A percentile compares a stretch with the other conserved stretches of the same genome.
These are phyloP conservation scores for Diaporthe helianthi DNA, from an alignment of 2,329 filamentous ascomycete species.

Conservation along the genomic window DNA sequence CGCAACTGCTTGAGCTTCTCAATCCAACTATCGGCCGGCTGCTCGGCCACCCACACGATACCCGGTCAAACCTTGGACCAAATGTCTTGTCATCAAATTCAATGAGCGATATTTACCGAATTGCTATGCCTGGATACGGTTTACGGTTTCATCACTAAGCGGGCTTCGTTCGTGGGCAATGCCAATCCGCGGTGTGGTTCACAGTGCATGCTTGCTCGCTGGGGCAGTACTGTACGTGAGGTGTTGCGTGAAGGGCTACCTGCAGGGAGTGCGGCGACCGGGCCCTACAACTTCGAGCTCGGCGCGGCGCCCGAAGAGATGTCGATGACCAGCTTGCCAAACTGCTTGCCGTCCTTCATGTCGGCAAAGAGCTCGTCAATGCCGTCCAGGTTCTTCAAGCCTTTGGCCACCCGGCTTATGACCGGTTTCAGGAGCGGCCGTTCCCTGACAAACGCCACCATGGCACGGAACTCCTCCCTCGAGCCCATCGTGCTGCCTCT, in stretches of 20 bases:
- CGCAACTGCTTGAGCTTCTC: constrained; percentile 34
- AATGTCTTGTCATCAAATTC: constrained; percentile 20
- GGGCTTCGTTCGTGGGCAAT: no score
- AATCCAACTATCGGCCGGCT: background rate
- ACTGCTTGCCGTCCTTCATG: constrained; percentile 85
- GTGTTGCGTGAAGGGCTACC: background rate
- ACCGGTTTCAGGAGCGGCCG: constrained; percentile 75
- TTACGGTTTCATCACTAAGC: background rate
- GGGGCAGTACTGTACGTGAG: background rate
- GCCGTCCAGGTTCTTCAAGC: constrained; percentile 77
- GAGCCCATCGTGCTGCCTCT: constrained; percentile 91
- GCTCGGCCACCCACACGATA: constrained; percentile 30
- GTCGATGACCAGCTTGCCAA: constrained; percentile 90
- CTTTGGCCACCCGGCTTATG: constrained; percentile 76
- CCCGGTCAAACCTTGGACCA: constrained; percentile 33
- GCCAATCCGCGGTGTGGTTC: background rate
- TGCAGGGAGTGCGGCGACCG: background rate
- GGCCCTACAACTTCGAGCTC: constrained; percentile 38
- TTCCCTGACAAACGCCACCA: constrained; percentile 81
- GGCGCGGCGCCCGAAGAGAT: constrained; percentile 50
- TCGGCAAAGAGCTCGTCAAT: constrained; percentile 86
- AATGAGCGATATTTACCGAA: background rate
- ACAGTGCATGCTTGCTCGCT: background rate
- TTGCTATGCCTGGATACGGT: background rate
- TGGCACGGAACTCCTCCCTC: constrained; percentile 85